These are phyloP conservation scores for Amanita pseudoporphyria DNA, from an alignment of 768 basidiomycete species.

Conservation along the genomic window DNA sequence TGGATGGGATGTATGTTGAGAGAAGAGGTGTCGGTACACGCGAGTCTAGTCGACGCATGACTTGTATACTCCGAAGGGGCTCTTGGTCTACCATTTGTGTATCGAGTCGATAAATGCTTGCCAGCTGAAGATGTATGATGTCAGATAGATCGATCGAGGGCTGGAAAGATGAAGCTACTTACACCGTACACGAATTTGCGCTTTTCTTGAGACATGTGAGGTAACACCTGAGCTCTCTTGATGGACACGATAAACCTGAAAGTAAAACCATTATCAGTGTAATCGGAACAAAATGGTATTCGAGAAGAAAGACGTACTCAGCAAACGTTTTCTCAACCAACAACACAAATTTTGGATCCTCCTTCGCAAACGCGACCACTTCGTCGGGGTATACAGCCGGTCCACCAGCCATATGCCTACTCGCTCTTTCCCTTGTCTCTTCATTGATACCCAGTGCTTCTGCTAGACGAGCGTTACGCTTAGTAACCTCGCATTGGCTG, in stretches of 20 bases:
- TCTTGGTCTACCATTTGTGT: constrained; percentile 87
- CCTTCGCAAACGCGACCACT: constrained; percentile 47
- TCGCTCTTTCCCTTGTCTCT: constrained; percentile 30
- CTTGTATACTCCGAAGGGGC: constrained; percentile 77
- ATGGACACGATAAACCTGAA: constrained; percentile 60
- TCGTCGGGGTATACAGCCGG: constrained; percentile 53
- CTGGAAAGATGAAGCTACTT: constrained; percentile 16
- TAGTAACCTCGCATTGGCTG: constrained; percentile 74
- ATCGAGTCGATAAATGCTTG: constrained; percentile 72
- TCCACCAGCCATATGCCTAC: constrained; percentile 1
- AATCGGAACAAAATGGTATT: constrained; percentile 4
- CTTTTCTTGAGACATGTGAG: constrained; percentile 71
- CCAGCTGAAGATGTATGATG: constrained; percentile 43
- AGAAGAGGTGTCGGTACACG: constrained; percentile 67
- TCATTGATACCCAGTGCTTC: constrained; percentile 83
- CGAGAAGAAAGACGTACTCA: constrained; percentile 47
- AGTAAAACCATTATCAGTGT: constrained; percentile 1
- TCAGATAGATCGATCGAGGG: background rate
- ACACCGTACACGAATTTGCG: constrained; percentile 80
- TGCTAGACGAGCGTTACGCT: constrained; percentile 82
- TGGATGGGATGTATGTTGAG: constrained; percentile 32
- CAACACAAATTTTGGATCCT: constrained; percentile 55
- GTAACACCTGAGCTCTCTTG: constrained; percentile 61
- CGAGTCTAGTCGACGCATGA: constrained; percentile 75
- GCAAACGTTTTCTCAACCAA: constrained; percentile 76